Percentiles rank a stretch among this genome's conserved stretches.
phyloP scores from a whole-genome alignment of 805 yeast genomes.

The Wickerhamiella azymoides region DNA sequence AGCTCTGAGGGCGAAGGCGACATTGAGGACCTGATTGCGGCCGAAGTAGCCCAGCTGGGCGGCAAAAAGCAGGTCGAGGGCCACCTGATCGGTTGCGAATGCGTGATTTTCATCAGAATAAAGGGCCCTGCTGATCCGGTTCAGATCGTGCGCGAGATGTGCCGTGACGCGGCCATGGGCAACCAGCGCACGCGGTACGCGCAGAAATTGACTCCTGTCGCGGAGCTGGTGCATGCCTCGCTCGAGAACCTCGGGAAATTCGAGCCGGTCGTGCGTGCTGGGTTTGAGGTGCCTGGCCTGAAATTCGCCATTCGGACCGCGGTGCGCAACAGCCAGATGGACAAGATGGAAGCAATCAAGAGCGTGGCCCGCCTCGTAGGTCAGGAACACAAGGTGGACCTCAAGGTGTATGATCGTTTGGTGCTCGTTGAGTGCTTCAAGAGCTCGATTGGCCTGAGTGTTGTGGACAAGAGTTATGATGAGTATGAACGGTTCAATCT shows the following conservation, averaged over 20 bases:
- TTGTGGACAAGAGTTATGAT: constrained; percentile 47
- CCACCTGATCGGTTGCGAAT: constrained; percentile 25
- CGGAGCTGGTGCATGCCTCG: constrained; percentile 57
- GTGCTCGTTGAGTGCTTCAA: constrained; percentile 81
- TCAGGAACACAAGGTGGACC: constrained; percentile 60
- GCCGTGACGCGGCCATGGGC: constrained; percentile 42
- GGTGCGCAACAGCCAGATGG: constrained; percentile 63
- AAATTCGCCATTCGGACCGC: constrained; percentile 72
- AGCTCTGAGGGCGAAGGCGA: constrained; percentile 33
- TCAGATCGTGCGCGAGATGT: constrained; percentile 46
- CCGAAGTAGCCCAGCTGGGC: constrained; percentile 48
- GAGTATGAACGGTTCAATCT: constrained; percentile 57
- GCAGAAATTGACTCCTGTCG: constrained; percentile 70
- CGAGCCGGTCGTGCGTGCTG: constrained; percentile 45
- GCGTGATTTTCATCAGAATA: constrained; percentile 67
- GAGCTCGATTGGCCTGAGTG: constrained; percentile 76
- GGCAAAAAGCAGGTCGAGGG: constrained; percentile 21
- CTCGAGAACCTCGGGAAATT: constrained; percentile 51
- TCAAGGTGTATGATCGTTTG: constrained; percentile 64
- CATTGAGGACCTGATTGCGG: constrained; percentile 62
- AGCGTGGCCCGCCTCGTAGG: constrained; percentile 63
- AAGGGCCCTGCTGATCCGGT: constrained; percentile 72
- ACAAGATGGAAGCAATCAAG: constrained; percentile 58
- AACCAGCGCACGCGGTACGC: constrained; percentile 54
- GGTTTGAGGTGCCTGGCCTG: constrained; percentile 40